These are phyloP conservation scores for Pseudonectria foliicola DNA, from an alignment of 2,329 filamentous ascomycete species.

Conservation along the genomic window DNA sequence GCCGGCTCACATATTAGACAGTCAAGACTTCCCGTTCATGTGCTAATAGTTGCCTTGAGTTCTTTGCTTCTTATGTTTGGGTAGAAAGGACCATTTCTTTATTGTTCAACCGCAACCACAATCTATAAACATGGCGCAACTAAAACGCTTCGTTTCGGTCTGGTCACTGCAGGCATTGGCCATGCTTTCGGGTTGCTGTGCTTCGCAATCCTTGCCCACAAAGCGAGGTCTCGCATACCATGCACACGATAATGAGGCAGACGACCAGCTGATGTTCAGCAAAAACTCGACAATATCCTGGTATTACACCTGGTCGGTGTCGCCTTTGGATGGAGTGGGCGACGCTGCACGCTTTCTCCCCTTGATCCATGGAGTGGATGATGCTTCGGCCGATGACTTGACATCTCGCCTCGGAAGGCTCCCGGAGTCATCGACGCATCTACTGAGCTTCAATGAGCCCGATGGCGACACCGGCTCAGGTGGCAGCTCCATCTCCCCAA, in stretches of 20 bases:
- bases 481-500: constrained; percentile 31
- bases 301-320: constrained; percentile 38
- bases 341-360: constrained; percentile 29
- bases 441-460: constrained; percentile 36
- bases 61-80: too few relatives aligned
- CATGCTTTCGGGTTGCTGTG: neutral
- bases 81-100: too few relatives aligned
- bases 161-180: neutral
- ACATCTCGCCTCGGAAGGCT: constrained; percentile 19
- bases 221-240: constrained; percentile 20
- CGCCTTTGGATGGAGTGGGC: constrained; percentile 19
- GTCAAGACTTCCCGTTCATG: too few relatives aligned
- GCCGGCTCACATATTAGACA: too few relatives aligned
- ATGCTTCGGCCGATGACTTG: constrained; percentile 23
- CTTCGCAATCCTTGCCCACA: constrained; percentile 2
- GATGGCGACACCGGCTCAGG: constrained; percentile 33
- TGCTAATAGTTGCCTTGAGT: too few relatives aligned
- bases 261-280: constrained; percentile 29
- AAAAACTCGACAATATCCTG: constrained; percentile 31
- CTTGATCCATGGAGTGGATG: constrained; percentile 30
- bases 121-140: too few relatives aligned
- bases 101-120: too few relatives aligned
- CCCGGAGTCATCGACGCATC: constrained; percentile 28
- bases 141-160: neutral
- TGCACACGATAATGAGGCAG: constrained; percentile 21